These are phyloP conservation scores for Lyophyllum decastes DNA, from an alignment of 768 basidiomycete genomes.

Conservation along the genomic window DNA sequence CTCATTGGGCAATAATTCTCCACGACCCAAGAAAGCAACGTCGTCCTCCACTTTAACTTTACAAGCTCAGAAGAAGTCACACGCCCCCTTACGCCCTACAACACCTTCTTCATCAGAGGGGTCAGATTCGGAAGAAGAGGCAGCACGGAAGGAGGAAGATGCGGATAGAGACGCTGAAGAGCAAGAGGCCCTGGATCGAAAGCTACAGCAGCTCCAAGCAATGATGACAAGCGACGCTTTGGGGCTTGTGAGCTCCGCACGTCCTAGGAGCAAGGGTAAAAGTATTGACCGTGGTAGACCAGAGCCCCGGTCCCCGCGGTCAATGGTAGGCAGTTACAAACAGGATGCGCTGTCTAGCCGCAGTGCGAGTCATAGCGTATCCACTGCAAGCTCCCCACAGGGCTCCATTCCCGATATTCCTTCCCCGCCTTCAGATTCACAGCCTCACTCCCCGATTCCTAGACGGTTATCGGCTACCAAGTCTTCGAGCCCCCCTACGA, in stretches of 20 bases:
- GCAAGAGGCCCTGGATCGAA: constrained; percentile 64
- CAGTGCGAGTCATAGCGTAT: constrained; percentile 71
- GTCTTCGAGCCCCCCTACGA: constrained; percentile 61
- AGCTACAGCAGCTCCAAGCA: constrained; percentile 65
- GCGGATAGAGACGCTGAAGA: constrained; percentile 67
- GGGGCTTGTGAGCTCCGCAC: constrained; percentile 59
- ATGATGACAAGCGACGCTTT: constrained; percentile 76
- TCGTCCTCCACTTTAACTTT: constrained; percentile 78
- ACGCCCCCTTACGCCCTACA: constrained; percentile 38
- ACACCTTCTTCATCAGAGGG: constrained; percentile 57
- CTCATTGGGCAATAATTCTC: constrained; percentile 60
- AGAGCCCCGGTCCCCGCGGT: constrained; percentile 33
- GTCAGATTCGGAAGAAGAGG: constrained; percentile 62
- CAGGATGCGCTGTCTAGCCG: constrained; percentile 47
- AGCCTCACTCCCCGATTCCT: constrained; percentile 52
- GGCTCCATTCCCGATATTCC: constrained; percentile 84
- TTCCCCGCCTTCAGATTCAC: constrained; percentile 64
- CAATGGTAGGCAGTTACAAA: constrained; percentile 35
- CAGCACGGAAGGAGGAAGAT: constrained; percentile 67
- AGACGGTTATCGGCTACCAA: constrained; percentile 54
- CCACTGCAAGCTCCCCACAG: constrained; percentile 71
- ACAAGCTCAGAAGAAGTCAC: constrained; percentile 47
- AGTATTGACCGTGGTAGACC: constrained; percentile 46
- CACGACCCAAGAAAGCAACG: constrained; percentile 53
- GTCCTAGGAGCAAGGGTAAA: constrained; percentile 40